Base-by-base conservation (phyloP, 345 rosid species). In the Gossypium bickii region DNA sequence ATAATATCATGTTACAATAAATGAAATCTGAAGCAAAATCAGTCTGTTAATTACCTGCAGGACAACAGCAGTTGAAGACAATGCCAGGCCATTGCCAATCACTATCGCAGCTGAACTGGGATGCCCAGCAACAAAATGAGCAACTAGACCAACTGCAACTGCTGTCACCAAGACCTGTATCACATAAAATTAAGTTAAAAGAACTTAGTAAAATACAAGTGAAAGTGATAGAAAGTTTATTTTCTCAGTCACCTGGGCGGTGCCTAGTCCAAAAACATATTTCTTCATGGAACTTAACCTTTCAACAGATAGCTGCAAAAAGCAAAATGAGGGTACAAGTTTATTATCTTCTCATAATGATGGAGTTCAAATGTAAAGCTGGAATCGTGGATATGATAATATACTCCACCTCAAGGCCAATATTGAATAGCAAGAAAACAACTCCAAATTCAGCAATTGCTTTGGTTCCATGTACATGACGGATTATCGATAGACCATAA, bases 391-490 rank as follows among this genome's bases (percentile, higher is more conserved):
- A 78, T 75, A 68, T 47, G 56, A 58, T 41, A 69, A 66, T 70
- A 24, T 62, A 78, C 76, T 63, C 82, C 79, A 94, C 99, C 99
- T 95, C 99, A 79, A 95, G 97, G 74, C 99, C 99, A 80, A 95
- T 95, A 85, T 95, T 93, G 78, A 95, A 95, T 68, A 95, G 84
- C 86, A 92, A 84, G 84, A 95, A 95, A 77, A 95, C 99, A 78
- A 95, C 99, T 83, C 99, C 99, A 80, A 95, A 95, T 83, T 95
- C 99, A 79, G 98, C 99, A 53, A 95, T 91, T 62, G 98, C 97
- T 85, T 93, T 95, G 77, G 99, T 95, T 78, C 88, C 98, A 64
- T 91, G 99, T 80, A 95, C 99, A 83, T 95, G 89, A 74, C 92
- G 98, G 79, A 95, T 95, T 59, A 95, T 91, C 34, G 99, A 95